Conservation (phyloP, 2,329 filamentous ascomycete genomes). For the Clonostachys rhizophaga region DNA sequence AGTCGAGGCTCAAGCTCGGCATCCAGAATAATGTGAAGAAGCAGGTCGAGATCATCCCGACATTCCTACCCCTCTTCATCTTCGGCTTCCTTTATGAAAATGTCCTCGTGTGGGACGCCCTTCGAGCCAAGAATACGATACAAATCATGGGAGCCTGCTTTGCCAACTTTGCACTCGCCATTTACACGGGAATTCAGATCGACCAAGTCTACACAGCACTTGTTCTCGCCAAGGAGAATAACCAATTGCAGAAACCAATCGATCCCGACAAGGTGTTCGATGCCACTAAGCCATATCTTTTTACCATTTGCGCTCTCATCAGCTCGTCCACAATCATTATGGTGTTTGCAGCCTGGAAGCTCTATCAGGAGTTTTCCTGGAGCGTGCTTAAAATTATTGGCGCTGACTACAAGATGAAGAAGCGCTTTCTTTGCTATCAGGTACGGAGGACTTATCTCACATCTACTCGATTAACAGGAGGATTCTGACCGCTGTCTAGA, state of each 20-base stretch:
- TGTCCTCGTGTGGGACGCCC: conserved; percentile 85
- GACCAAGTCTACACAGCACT: conserved; percentile 83
- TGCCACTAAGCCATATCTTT: conserved; percentile 68
- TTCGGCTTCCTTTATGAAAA: conserved; percentile 95
- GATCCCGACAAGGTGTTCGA: conserved; percentile 53
- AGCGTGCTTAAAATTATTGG: conserved; percentile 99
- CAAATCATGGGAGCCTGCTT: conserved; percentile 93
- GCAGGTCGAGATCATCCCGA: conserved; percentile 68
- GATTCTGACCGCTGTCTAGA: conserved; percentile 44
- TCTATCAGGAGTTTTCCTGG: conserved; percentile 98
- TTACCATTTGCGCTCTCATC: conserved; percentile 83
- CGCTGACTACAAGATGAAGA: conserved; percentile 94
- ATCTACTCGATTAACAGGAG: conserved; percentile 8
- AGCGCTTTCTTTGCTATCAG: conserved; percentile 94
- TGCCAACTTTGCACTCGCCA: conserved; percentile 85
- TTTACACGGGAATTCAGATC: conserved; percentile 90
- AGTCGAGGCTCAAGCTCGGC: conserved; percentile 46
- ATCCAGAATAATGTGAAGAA: conserved; percentile 25
- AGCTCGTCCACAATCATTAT: conserved; percentile 70
- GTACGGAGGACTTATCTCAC: conserved; percentile 38
- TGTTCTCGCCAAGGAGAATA: conserved; percentile 34
- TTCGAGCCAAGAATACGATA: conserved; percentile 95
- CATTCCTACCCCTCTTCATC: conserved; percentile 93
- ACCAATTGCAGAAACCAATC: conserved; percentile 34
- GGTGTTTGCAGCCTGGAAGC: conserved; percentile 80